These are phyloP conservation scores for Septoria linicola DNA, from an alignment of 2,329 filamentous ascomycete genomes.

Conservation along the genomic window DNA sequence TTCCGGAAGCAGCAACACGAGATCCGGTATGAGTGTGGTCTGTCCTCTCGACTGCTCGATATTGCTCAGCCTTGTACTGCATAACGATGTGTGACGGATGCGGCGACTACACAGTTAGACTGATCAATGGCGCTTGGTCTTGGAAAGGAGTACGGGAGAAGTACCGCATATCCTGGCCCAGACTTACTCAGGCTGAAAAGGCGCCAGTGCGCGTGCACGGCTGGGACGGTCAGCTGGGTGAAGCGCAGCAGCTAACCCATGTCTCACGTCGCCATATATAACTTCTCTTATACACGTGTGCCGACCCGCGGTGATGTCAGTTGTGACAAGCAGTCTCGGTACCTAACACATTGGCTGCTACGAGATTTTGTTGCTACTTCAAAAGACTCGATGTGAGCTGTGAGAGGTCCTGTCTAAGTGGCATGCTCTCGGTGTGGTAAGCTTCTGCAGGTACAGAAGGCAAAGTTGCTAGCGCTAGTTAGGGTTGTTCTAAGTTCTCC, in stretches of 20 bases:
- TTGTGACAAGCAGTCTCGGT: no score
- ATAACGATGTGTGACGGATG: background rate
- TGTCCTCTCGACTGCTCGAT: no score
- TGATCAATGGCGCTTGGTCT: background rate
- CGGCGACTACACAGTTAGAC: background rate
- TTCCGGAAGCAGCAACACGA: background rate
- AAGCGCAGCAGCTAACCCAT: background rate
- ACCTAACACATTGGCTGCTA: background rate
- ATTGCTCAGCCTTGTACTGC: no score
- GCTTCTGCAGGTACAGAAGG: conserved; percentile 5
- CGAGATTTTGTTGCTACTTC: no score
- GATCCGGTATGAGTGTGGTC: background rate
- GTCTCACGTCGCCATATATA: background rate
- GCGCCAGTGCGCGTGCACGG: background rate
- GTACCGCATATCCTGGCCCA: conserved; percentile 4
- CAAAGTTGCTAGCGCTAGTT: no score
- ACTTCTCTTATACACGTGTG: conserved; percentile 1
- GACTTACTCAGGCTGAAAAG: conserved; percentile 2
- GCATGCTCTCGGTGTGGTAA: background rate
- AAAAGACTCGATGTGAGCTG: no score
- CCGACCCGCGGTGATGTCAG: conserved; percentile 2
- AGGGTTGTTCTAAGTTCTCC: background rate
- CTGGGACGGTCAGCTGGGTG: background rate
- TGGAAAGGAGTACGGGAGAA: background rate
- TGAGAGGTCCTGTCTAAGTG: no score